phyloP scores from a whole-genome alignment of 2,329 filamentous ascomycete species.

The Cladosporium sp. region DNA sequence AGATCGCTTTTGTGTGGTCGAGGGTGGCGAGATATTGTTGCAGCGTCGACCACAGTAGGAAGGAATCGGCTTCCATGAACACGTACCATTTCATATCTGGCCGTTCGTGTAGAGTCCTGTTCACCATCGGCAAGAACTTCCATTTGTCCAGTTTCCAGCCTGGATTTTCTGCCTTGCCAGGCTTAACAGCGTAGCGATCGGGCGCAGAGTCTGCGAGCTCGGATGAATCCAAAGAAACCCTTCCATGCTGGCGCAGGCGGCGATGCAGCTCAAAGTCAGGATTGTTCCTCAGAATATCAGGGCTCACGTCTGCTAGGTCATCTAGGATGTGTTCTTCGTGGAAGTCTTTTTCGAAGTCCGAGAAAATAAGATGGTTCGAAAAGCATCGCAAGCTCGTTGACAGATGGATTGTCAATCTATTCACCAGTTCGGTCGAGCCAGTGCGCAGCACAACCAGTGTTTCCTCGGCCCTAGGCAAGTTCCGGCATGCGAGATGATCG shows the following conservation, averaged over 20 bases:
- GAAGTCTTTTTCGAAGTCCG: slow-evolving; percentile 50
- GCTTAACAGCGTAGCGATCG: background rate
- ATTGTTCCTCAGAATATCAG: slow-evolving; percentile 24
- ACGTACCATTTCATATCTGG: slow-evolving; percentile 52
- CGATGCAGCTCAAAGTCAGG: slow-evolving; percentile 33
- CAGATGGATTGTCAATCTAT: slow-evolving; percentile 51
- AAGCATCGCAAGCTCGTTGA: slow-evolving; percentile 50
- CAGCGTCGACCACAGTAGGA: slow-evolving; percentile 48
- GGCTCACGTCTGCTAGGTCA: slow-evolving; percentile 29
- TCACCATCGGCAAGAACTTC: slow-evolving; percentile 34
- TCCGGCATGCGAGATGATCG: background rate
- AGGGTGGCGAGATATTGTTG: slow-evolving; percentile 47
- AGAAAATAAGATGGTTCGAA: slow-evolving; percentile 52
- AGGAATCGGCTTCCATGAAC: slow-evolving; percentile 55
- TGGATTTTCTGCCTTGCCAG: background rate
- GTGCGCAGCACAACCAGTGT: slow-evolving; percentile 55
- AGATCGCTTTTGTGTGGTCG: slow-evolving; percentile 43
- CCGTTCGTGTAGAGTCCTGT: slow-evolving; percentile 30
- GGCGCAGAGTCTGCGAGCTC: slow-evolving; percentile 14
- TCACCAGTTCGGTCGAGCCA: slow-evolving; percentile 51
- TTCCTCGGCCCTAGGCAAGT: slow-evolving; percentile 35
- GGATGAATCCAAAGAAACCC: slow-evolving; percentile 25
- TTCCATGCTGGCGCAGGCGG: slow-evolving; percentile 27
- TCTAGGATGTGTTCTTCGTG: slow-evolving; percentile 35
- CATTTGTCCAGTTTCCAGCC: slow-evolving; percentile 31